These are phyloP conservation scores for Ceratocystis harringtonii DNA, from an alignment of 2,329 filamentous ascomycete genomes.

Conservation along the genomic window DNA sequence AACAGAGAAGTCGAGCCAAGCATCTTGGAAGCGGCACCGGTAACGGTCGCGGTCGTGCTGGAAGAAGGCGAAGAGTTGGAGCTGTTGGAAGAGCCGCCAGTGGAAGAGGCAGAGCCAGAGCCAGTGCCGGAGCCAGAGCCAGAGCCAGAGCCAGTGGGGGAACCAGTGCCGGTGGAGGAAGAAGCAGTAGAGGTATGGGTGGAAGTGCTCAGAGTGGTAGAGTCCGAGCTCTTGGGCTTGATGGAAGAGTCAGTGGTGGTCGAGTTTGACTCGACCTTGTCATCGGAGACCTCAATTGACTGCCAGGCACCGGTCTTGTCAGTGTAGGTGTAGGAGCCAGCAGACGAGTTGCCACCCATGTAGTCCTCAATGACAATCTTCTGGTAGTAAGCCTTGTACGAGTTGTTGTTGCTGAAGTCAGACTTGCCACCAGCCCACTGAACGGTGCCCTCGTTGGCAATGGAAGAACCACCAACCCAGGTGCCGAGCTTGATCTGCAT, in stretches of 20 bases:
- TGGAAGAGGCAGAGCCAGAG: neutral
- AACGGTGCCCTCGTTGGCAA: slow-evolving; percentile 55
- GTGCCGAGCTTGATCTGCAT: slow-evolving; percentile 56
- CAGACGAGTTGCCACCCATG: slow-evolving; percentile 27
- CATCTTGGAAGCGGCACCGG: slow-evolving; percentile 9
- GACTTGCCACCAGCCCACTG: slow-evolving; percentile 48
- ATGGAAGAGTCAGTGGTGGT: slow-evolving; percentile 7
- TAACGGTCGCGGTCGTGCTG: neutral
- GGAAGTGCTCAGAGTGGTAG: slow-evolving; percentile 8
- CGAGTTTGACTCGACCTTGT: slow-evolving; percentile 5
- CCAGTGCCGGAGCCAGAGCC: slow-evolving; percentile 7
- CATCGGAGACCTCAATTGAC: slow-evolving; percentile 28
- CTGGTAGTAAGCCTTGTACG: slow-evolving; percentile 32
- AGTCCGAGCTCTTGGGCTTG: neutral
- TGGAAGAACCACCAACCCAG: slow-evolving; percentile 45
- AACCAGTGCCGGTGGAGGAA: slow-evolving; percentile 2
- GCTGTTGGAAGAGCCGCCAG: neutral
- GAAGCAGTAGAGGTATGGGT: slow-evolving; percentile 11
- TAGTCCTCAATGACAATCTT: slow-evolving; percentile 32
- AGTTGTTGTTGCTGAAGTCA: slow-evolving; percentile 30
- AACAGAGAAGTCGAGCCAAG: slow-evolving; percentile 11
- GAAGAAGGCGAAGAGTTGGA: neutral
- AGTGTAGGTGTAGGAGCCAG: slow-evolving; percentile 29
- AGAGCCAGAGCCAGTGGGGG: slow-evolving; percentile 7
- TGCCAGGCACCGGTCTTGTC: slow-evolving; percentile 29